Base-by-base conservation (phyloP, 2,329 filamentous ascomycete species). In the Coniochaeta sp. region DNA sequence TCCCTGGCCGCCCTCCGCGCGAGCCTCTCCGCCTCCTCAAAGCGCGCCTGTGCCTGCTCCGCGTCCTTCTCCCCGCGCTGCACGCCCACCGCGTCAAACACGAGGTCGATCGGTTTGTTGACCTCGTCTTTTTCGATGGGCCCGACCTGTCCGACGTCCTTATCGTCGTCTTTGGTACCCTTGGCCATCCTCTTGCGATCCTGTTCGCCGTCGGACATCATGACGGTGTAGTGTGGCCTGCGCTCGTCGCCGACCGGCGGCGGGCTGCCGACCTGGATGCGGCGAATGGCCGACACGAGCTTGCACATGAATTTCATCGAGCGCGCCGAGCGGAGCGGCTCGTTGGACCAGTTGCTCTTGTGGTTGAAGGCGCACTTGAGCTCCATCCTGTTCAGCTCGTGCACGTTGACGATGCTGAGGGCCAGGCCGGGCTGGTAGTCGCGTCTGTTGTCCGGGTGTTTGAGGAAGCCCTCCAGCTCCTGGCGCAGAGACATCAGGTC, bases 291-390 rank as follows among this genome's bases (percentile, higher is more conserved):
- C 34, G 88, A 78, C 79, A 89, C 89, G 61, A 90, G 73, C 55
- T 86, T 85, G 69, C 86, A 89, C 68, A 90, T 88, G 74, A 90
- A 89, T 71, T 89, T 89, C 76, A 89, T 90, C 64, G 86, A 82
- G 32, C 87, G 82, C 63, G 87, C 85, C 1, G 89, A 77, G 73
- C 87, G 86, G 26, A 90, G 79, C 59, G 86, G 77, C 69, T 90
- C 87, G 67, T 89, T 89, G 65, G 89, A 86, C 86, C 86, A 89
- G 69, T 89, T 89, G 50, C 84, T 87, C 64, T 89, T 89, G 77
- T 89, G 89, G 70, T 89, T 89, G 74, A 90, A 89, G 63, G 89
- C 81, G 28, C 68, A 58, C 7, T 62, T 61, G 9, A 71, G 63
- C 60, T 71, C 68, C 55, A 71, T 66, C 59, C 68, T 70, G 60